These are phyloP conservation scores for Pisolithus marmoratus DNA, from an alignment of 768 basidiomycete genomes.

Conservation along the genomic window DNA sequence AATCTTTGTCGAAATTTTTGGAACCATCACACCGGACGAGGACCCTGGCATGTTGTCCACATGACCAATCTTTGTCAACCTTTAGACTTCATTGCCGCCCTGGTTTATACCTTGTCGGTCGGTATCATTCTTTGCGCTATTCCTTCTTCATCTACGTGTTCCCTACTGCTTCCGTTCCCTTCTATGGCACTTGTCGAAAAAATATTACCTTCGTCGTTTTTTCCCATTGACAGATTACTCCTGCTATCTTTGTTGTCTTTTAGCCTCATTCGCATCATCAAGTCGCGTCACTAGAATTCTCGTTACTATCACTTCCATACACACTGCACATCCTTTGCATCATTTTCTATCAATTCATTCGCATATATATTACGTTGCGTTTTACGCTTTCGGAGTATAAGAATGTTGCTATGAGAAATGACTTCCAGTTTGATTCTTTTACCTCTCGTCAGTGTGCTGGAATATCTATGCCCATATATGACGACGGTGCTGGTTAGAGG, in stretches of 20 bases:
- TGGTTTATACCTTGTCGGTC: constrained; percentile 2
- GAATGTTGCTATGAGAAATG: no score
- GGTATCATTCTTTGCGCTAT: not conserved
- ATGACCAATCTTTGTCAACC: constrained; percentile 23
- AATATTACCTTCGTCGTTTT: not conserved
- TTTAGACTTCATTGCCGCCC: not conserved
- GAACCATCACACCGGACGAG: constrained; percentile 40
- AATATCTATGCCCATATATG: no score
- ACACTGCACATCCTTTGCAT: constrained; percentile 4
- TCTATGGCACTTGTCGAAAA: not conserved
- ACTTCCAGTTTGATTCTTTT: no score
- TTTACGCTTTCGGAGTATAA: no score
- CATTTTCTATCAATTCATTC: constrained; percentile 2
- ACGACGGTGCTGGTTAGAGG: no score
- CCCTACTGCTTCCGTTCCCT: not conserved
- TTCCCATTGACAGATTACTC: not conserved
- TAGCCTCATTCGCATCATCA: not conserved
- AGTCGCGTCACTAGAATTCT: not conserved
- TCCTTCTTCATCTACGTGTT: not conserved
- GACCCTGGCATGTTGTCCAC: constrained; percentile 77
- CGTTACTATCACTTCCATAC: not conserved
- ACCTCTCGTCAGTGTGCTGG: no score
- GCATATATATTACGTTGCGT: not conserved
- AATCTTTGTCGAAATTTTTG: constrained; percentile 73
- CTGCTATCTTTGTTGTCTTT: not conserved